Base-by-base conservation (phyloP, 495 filamentous ascomycete genomes). In the Lasiosphaeriaceae sp. region DNA sequence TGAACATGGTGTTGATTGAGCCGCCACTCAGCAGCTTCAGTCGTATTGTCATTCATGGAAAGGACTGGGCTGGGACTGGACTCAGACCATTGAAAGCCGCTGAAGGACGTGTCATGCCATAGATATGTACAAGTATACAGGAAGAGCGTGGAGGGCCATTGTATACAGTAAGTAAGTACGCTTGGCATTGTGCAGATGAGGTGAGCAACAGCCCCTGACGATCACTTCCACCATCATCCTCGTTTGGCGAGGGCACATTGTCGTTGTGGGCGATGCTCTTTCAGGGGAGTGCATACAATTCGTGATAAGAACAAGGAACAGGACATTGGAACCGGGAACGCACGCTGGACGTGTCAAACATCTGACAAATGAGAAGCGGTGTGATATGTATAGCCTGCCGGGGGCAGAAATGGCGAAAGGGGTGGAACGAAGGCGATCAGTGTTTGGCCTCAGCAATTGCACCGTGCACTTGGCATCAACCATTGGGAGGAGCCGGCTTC, bases 341-440 rank as follows among this genome's bases (percentile, higher is more conserved):
- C 21, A 14, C 9, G n/a, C n/a, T 47, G 44, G 44, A 7, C 17
- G 7, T 17, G 23, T n/a, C 16, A 49, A 49, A 49, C 47, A 49
- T 4, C 26, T 31, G 23, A 49, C 47, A 49, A 49, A 49, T 49
- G 47, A 31, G 47, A 47, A 47, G 47, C 24, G 23, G 47, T 23
- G 23, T 49, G 47, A n/a, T n/a, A n/a, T n/a, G n/a, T n/a, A n/a
- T 24, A 23, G 45, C 45, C 45, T 47, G 45, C 45, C 45, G 45
- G 45, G 21, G 19, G n/a, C 9, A 5, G 1, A 7, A 9, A 14
- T 43, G 9, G 39, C 14, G 37, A 41, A 16, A 41, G 14, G 37
- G 11, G 37, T 17, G 39, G 34, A 14, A 37, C 14, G 14, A 17
- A 17, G 14, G 39, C 8, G 39, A 17, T 12, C 39, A 43, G 14